Evolutionary conservation across 768 basidiomycete genomes (phyloP).

Genomic region (Cystofilobasidium ferigula): DNA sequence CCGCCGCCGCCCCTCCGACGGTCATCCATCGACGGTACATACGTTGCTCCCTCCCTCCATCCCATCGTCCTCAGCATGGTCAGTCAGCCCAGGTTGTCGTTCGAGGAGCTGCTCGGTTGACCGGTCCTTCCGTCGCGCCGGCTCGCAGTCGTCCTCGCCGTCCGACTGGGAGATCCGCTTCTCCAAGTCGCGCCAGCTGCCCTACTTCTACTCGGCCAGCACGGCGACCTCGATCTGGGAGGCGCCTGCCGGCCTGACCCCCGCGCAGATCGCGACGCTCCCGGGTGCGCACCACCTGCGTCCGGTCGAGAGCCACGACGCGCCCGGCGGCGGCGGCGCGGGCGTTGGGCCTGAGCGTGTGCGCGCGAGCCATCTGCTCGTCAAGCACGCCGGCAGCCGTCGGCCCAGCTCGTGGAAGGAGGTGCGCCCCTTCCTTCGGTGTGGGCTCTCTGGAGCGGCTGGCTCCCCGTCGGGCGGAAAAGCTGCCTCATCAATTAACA

Average conservation of each 20-base stretch:
- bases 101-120: neutral
- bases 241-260: slow-evolving; percentile 51
- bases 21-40: neutral
- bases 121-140: too few species aligned
- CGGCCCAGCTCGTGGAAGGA: slow-evolving; percentile 43
- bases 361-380: slow-evolving; percentile 85
- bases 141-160: neutral
- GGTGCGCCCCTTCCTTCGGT: slow-evolving; percentile 30
- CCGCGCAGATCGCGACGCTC: slow-evolving; percentile 51
- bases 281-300: slow-evolving; percentile 54
- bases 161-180: slow-evolving; percentile 19
- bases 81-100: neutral
- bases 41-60: neutral
- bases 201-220: slow-evolving; percentile 75
- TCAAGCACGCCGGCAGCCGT: slow-evolving; percentile 60
- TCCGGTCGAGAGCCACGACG: slow-evolving; percentile 27
- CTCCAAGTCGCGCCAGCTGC: slow-evolving; percentile 33
- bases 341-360: slow-evolving; percentile 47
- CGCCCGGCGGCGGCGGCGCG: slow-evolving; percentile 28
- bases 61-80: neutral
- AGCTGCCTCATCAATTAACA: neutral
- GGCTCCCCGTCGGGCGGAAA: too few species aligned
- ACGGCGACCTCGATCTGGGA: slow-evolving; percentile 74
- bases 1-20: too few species aligned
- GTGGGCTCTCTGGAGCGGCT: neutral